Base-by-base conservation (phyloP, 2,329 filamentous ascomycete species). In the Colletotrichum godetiae region DNA sequence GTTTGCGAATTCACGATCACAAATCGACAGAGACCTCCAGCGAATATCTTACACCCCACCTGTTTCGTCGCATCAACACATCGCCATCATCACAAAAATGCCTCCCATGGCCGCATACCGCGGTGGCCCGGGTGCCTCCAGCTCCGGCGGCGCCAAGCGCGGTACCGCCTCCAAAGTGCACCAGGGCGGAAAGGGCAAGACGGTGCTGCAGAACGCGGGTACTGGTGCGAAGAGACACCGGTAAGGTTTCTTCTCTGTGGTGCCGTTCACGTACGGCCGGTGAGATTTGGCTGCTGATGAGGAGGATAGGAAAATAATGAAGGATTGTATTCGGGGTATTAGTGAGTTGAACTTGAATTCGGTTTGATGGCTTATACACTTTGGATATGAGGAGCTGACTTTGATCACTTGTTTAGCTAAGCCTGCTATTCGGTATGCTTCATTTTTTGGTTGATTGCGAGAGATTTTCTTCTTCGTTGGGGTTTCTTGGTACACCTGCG, bases 401-500 rank as follows among this genome's bases (percentile, higher is more conserved):
- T 65, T 69, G 5, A 52, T 31, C 13, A 42, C 24, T 13, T 11
- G 7, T 15, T 24, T 67, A 89, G 89, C 88, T 1, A 90, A 90
- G 74, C 84, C 85, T 5, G 87, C 85, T 15, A 90, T 90, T 62
- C 81, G 88, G 88, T 90, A 81, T 59, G 81, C 77, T 7, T 58
- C 2, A 27, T 27, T n/a, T 58, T 27, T 46, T 59, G 29, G 3
- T 64, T 33, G 33, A 49, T 62, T 19, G 37, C 13, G 5, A n/a
- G 57, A 71, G 58, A 13, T 70, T 55, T 73, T 66, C 7, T 57
- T 35, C 24, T 29, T 49, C 2, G 11, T 24, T 15, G 10, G 57
- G 8, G 49, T 71, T 33, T 2, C 13, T 53, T 76, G 74, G 64
- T 76, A 68, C 37, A 29, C 33, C 19, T 15, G 22, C 2, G 15